Evolutionary conservation across 352 stramenopile genomes (phyloP).

Genomic region (Peronospora farinosa): DNA sequence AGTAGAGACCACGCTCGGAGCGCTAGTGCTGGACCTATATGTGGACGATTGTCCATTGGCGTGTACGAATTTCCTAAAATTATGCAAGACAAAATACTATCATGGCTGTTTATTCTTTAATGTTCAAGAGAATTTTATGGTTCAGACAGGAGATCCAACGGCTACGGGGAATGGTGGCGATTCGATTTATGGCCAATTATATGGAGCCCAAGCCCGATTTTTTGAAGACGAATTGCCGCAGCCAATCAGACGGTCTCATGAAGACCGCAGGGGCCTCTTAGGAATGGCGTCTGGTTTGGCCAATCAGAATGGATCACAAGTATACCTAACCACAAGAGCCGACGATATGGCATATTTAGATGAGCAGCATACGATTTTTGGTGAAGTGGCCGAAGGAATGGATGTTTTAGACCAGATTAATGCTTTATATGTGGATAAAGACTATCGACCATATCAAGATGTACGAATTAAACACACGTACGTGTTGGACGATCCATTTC

Average conservation of each 20-base stretch:
- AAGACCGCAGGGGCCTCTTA: slow-evolving; percentile 57
- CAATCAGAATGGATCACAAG: slow-evolving; percentile 89
- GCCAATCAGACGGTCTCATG: slow-evolving; percentile 33
- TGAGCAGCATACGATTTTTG: slow-evolving; percentile 89
- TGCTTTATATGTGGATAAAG: slow-evolving; percentile 92
- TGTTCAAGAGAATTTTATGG: slow-evolving; percentile 93
- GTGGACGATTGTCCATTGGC: slow-evolving; percentile 77
- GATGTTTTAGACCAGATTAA: slow-evolving; percentile 93
- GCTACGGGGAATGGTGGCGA: slow-evolving; percentile 92
- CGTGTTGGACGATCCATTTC: slow-evolving; percentile 81
- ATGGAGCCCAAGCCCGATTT: slow-evolving; percentile 65
- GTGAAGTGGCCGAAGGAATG: slow-evolving; percentile 90
- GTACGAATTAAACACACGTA: slow-evolving; percentile 93
- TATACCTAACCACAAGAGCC: slow-evolving; percentile 93
- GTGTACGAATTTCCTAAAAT: slow-evolving; percentile 91
- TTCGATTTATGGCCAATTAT: slow-evolving; percentile 93
- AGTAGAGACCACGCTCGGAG: slow-evolving; percentile 87
- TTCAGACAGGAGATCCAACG: slow-evolving; percentile 85
- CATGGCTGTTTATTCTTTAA: slow-evolving; percentile 93
- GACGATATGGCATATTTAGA: slow-evolving; percentile 90
- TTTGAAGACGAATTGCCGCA: slow-evolving; percentile 73
- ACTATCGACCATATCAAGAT: slow-evolving; percentile 93
- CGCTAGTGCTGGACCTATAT: slow-evolving; percentile 90
- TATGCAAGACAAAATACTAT: slow-evolving; percentile 94
- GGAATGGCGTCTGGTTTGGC: slow-evolving; percentile 80